Evolutionary conservation across 1,284 basidiomycete genomes (phyloP), one percentile per base, ranked within the genome.

Genomic region (Ganoderma resinaceum): DNA sequence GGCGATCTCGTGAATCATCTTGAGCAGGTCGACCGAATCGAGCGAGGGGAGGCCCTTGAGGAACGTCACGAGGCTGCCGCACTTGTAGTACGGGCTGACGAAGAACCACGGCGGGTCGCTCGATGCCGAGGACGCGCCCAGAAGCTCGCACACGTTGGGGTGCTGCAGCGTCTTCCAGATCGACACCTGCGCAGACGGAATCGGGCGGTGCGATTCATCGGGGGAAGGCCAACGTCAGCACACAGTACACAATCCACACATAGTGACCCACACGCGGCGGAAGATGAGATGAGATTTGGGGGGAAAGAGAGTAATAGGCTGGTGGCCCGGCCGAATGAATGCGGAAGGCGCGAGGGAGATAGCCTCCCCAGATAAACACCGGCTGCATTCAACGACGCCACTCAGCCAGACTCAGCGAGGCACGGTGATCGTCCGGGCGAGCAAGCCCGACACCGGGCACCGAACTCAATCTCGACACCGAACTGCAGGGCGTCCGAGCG

Each of bases 1-100:
- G 35, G 91, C 89, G 70, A 94, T 86, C 79, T 94, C 90, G 73
- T 88, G 83, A 75, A 94, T 85, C 76, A 88, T 88, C 72, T 85
- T 82, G 74, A 89, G 81, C 20, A 86, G 72, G 72, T 91, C 87
- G 33, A 81, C 79, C 29, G 78, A 77, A 43, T 81, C 74, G 23
- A 76, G 72, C 59, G 71, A 73, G 7, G 70, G 60, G 46, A 78
- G 71, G n/a, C 78, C 80, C 73, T 85, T 82, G 73, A 90, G 79
- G 77, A 88, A 86, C 40, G 76, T 74, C 29, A 85, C 78, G 46
- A 86, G 73, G 69, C 79, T 83, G 9, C 84, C 85, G 63, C 84
- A 80, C 65, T 77, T 74, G 78, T 81, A 81, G 74, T 83, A 92
- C 61, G 89, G 89, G 73, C 87, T 88, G 61, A 94, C 83, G 73